Evolutionary conservation across 1,284 basidiomycete genomes (phyloP).

Genomic region (Tausonia pullulans): DNA sequence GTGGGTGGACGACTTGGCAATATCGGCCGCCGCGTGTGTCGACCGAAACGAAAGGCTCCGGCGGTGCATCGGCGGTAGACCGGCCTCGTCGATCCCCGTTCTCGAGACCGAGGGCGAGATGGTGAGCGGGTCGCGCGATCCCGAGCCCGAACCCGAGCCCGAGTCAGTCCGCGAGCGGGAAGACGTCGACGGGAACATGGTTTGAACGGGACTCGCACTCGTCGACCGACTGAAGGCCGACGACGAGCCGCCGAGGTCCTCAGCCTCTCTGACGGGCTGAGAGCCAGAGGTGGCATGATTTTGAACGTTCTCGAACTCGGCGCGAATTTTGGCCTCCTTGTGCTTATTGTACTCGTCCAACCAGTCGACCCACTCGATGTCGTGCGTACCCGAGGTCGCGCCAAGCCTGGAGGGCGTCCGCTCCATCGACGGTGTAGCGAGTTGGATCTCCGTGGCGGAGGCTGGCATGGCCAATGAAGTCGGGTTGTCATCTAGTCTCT

Average conservation of each 20-base stretch:
- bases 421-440: too few species aligned
- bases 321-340: conserved; percentile 43
- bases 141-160: not conserved
- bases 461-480: too few species aligned
- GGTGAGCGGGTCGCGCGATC: not conserved
- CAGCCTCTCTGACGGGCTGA: not conserved
- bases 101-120: not conserved
- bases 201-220: too few species aligned
- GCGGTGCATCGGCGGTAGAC: not conserved
- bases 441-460: too few species aligned
- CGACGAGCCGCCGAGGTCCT: not conserved
- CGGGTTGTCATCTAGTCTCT: too few species aligned
- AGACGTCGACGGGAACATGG: too few species aligned
- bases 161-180: not conserved
- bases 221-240: not conserved
- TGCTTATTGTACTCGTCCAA: conserved; percentile 44
- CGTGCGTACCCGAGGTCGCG: conserved; percentile 22
- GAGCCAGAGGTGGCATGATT: not conserved
- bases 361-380: conserved; percentile 49
- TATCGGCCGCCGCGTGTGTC: conserved; percentile 2
- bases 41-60: conserved; percentile 6
- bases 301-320: conserved; percentile 24
- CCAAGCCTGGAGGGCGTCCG: too few species aligned
- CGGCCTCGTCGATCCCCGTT: not conserved
- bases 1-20: conserved; percentile 6